phyloP scores from a whole-genome alignment of 257 asterid species.

The Salvia rosmarinus region DNA sequence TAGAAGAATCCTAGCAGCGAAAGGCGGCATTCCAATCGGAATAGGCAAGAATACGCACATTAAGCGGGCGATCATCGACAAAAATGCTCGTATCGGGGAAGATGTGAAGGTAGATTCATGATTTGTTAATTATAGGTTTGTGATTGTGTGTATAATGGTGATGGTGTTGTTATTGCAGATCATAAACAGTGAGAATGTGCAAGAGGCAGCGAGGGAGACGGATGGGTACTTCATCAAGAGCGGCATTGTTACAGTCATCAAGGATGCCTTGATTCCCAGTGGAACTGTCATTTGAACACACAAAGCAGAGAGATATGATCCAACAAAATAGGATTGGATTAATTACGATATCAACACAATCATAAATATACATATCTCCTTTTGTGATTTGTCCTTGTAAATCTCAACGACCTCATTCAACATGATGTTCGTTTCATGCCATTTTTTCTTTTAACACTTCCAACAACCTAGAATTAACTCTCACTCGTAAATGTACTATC shows the following conservation, averaged over 20 bases:
- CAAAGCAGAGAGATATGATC: background rate
- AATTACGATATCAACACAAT: background rate
- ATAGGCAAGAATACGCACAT: constrained; percentile 64
- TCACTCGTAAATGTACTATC: too few relatives aligned
- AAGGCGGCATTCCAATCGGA: constrained; percentile 65
- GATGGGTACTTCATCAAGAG: constrained; percentile 79
- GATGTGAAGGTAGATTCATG: constrained; percentile 49
- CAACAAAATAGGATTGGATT: background rate
- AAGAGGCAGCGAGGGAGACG: constrained; percentile 74
- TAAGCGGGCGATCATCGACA: constrained; percentile 69
- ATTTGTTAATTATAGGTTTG: background rate
- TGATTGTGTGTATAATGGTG: background rate
- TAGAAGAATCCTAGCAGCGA: constrained; percentile 48
- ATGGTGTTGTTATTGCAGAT: constrained; percentile 43
- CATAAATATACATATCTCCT: background rate
- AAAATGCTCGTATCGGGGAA: constrained; percentile 68
- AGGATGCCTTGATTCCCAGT: constrained; percentile 67
- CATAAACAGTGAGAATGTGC: constrained; percentile 56
- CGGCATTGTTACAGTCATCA: constrained; percentile 61
- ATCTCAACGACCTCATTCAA: background rate
- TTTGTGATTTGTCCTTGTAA: background rate
- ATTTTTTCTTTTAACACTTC: too few relatives aligned
- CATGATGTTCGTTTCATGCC: too few relatives aligned
- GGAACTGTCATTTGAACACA: constrained; percentile 51
- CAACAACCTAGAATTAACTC: too few relatives aligned